Conservation (phyloP, 78 protist genomes). For the Dictyostelium brefeldianum region DNA sequence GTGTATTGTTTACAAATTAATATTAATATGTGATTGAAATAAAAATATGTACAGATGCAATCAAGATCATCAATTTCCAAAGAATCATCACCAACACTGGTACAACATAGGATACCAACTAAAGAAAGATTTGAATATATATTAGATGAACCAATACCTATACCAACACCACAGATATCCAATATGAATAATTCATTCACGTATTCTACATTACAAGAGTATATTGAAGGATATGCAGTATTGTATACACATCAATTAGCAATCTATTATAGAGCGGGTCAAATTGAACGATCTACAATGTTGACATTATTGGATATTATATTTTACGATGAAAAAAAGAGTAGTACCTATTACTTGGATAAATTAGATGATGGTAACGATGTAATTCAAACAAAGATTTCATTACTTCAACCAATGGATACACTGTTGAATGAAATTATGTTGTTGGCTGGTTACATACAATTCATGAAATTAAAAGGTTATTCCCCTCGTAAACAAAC, state of each 20-base stretch:
- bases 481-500: not conserved
- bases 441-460: conserved; percentile 16
- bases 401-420: conserved; percentile 6
- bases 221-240: conserved; percentile 1
- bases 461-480: conserved; percentile 5
- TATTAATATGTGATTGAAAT: no score
- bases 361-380: conserved; percentile 2
- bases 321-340: not conserved
- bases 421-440: not conserved
- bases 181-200: conserved; percentile 17
- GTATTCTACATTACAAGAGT: not conserved
- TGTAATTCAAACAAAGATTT: not conserved
- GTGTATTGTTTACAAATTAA: no score
- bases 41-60: not conserved
- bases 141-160: conserved; percentile 15
- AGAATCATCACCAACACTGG: conserved; percentile 14
- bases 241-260: conserved; percentile 19
- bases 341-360: not conserved
- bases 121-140: conserved; percentile 17
- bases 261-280: conserved; percentile 12
- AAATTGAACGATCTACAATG: not conserved
- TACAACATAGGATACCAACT: conserved; percentile 22
- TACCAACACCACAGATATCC: conserved; percentile 14
- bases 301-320: not conserved
- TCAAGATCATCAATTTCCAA: conserved; percentile 6